Evolutionary conservation across 225 moss, liverwort and hornwort genomes (phyloP), one percentile per base, ranked within the genome.

Genomic region (Pleurozium schreberi): DNA sequence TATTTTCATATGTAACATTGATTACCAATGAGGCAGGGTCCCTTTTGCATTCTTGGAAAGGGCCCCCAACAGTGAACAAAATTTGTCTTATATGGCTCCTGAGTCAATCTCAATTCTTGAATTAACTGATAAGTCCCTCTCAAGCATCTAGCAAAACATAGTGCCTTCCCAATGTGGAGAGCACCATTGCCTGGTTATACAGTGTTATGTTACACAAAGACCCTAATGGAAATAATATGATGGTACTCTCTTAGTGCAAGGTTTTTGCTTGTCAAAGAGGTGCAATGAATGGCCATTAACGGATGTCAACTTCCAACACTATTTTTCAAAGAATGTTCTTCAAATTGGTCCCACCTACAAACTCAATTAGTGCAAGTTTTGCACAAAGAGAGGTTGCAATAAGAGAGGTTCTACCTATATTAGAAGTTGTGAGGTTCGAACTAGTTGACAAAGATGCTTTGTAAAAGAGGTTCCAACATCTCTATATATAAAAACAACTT

Each of bases 391-490:
- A n/a, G n/a, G n/a, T n/a, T n/a, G n/a, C n/a, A n/a, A n/a, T n/a
- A n/a, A n/a, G n/a, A n/a, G n/a, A n/a, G n/a, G n/a, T n/a, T n/a
- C n/a, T n/a, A n/a, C n/a, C n/a, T n/a, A n/a, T 45, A 28, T 16
- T 27, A 80, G 45, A 50, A 75, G 81, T 5, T 67, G 17, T 66
- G n/a, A 84, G 18, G 33, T n/a, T 79, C 5, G 38, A 58, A 34
- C 10, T 62, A 23, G 31, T 75, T 12, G 12, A 2, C 12, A 5
- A 50, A 33, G 8, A 1, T 19, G 2, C 20, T 20, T 0, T 31
- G 1, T 11, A 7, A 33, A 75, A 71, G 27, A 0, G 3, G 3
- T 9, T 3, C 16, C 3, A 43, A 26, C 26, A 70, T 26, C 42
- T 42, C 1, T 70, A 1, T 25, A 26, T 70, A 2, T 42, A 26